Evolutionary conservation across 306 rosid genomes (phyloP).

Genomic region (Pterocarpus santalinus): DNA sequence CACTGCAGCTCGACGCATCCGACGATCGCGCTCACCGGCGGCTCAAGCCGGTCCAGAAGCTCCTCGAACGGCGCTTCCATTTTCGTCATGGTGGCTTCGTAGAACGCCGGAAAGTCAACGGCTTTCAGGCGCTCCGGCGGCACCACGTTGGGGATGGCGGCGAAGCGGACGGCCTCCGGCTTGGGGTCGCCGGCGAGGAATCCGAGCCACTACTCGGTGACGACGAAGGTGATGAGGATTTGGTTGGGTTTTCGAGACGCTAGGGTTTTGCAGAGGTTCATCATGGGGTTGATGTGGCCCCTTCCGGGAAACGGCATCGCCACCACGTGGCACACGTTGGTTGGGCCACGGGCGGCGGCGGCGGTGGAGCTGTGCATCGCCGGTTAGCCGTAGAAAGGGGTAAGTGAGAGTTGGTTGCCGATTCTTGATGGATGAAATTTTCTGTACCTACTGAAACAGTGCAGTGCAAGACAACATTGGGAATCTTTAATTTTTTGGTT

Average conservation of each 20-base stretch:
- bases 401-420: neutral
- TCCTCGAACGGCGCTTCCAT: constrained; percentile 61
- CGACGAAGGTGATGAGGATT: constrained; percentile 55
- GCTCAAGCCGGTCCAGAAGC: constrained; percentile 57
- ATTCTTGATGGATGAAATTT: neutral
- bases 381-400: neutral
- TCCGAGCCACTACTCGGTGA: constrained; percentile 67
- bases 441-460: neutral
- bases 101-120: constrained; percentile 39
- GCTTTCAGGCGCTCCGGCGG: constrained; percentile 53
- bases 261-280: constrained; percentile 66
- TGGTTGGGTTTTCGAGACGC: constrained; percentile 27
- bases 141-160: constrained; percentile 61
- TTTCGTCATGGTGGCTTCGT: constrained; percentile 51
- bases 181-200: constrained; percentile 52
- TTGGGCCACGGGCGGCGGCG: neutral
- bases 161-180: constrained; percentile 51
- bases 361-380: constrained; percentile 14
- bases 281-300: constrained; percentile 74
- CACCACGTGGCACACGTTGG: constrained; percentile 47
- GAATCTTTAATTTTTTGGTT: neutral
- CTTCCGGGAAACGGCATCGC: constrained; percentile 63
- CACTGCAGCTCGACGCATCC: constrained; percentile 49
- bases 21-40: constrained; percentile 40
- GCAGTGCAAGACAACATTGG: neutral